Evolutionary conservation across 192 early-diverging fungal genomes (phyloP).

Genomic region (Martensiomyces pterosporus): DNA sequence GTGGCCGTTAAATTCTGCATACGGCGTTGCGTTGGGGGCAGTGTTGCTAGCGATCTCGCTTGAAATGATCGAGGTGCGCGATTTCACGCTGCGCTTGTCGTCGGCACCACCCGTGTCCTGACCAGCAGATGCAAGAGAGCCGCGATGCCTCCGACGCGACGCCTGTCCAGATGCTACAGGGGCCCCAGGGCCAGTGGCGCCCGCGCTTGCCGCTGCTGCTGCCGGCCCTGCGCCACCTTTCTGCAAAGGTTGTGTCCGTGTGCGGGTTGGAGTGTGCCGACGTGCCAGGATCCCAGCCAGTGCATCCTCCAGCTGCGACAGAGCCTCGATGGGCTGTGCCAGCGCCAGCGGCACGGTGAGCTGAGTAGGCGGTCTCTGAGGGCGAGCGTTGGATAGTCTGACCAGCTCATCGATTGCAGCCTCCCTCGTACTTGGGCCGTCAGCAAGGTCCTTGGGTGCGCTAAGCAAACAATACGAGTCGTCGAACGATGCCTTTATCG

Average conservation of each 20-base stretch:
- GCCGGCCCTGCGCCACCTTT: constrained; percentile 37
- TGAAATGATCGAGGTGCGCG: constrained; percentile 27
- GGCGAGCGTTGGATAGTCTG: constrained; percentile 11
- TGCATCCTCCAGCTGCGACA: constrained; percentile 33
- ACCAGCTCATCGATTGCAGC: constrained; percentile 32
- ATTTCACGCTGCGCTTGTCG: constrained; percentile 39
- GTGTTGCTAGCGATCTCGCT: constrained; percentile 17
- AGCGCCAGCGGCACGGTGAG: constrained; percentile 37
- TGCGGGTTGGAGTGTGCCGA: constrained; percentile 41
- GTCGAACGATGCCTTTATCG: constrained; percentile 32
- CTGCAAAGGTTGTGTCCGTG: constrained; percentile 11
- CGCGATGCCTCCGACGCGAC: constrained; percentile 37
- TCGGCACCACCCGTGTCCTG: constrained; percentile 29
- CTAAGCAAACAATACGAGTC: constrained; percentile 41
- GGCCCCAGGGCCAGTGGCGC: constrained; percentile 24
- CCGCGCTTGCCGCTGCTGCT: constrained; percentile 6
- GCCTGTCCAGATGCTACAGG: constrained; percentile 18
- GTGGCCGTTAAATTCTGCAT: constrained; percentile 36
- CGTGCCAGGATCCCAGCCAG: constrained; percentile 33
- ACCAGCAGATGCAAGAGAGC: constrained; percentile 28
- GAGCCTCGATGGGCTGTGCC: constrained; percentile 27
- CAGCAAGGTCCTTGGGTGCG: constrained; percentile 2
- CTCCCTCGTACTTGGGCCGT: constrained; percentile 24
- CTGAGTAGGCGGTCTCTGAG: too few species aligned
- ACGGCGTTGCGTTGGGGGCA: constrained; percentile 22